phyloP scores from a whole-genome alignment of 306 rosid species.

The Hippophae rhamnoides region DNA sequence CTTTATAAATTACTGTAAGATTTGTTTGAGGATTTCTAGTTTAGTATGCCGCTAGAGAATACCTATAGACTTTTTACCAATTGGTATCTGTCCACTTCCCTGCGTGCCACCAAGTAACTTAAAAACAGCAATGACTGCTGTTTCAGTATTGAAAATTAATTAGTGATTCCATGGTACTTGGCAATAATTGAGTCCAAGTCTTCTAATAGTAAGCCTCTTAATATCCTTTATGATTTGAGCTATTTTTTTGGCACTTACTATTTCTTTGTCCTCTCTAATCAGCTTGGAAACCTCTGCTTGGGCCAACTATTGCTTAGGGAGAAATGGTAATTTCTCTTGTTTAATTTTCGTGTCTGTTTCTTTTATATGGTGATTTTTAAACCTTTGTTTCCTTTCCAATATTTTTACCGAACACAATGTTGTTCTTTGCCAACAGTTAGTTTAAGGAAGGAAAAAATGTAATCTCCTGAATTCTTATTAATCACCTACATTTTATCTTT shows the following conservation, averaged over 20 bases:
- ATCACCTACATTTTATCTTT: not conserved
- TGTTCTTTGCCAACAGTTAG: not conserved
- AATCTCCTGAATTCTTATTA: slow-evolving; percentile 9
- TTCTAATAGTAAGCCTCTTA: no score
- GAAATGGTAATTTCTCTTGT: slow-evolving; percentile 24
- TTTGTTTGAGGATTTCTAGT: no score
- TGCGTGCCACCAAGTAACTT: no score
- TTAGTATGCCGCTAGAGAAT: no score
- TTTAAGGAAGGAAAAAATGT: not conserved
- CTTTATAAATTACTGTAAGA: no score
- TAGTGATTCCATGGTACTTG: no score
- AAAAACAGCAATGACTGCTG: no score
- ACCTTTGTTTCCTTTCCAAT: not conserved
- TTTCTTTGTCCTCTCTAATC: slow-evolving; percentile 9
- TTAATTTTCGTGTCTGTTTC: not conserved
- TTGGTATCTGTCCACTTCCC: no score
- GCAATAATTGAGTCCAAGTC: no score
- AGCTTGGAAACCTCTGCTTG: slow-evolving; percentile 16
- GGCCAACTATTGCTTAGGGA: slow-evolving; percentile 3
- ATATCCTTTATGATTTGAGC: not conserved
- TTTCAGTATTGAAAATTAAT: no score
- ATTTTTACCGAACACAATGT: slow-evolving; percentile 9
- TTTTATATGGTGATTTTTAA: not conserved
- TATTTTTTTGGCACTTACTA: not conserved
- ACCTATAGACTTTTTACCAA: no score